Conservation (phyloP, 306 rosid species). For the Herpetospermum pedunculosum region DNA sequence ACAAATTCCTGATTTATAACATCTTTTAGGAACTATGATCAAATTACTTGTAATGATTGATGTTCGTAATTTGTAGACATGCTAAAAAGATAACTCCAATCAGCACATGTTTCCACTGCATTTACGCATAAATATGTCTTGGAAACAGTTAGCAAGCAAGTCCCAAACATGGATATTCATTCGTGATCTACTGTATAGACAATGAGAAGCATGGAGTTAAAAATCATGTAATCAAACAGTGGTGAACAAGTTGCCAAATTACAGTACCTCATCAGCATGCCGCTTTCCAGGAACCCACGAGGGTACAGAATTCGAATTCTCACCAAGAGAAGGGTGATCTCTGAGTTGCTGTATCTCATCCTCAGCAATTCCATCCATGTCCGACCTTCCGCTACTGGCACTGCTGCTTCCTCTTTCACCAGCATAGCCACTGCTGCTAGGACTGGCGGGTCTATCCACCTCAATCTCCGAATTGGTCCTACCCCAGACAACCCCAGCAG, state of each 20-base stretch:
- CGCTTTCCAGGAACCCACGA: constrained; percentile 52
- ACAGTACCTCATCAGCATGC: constrained; percentile 55
- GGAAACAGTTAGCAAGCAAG: neutral
- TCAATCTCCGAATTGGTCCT: constrained; percentile 51
- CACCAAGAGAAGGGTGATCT: constrained; percentile 25
- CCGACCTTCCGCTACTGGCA: constrained; percentile 38
- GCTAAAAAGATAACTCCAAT: too few relatives aligned
- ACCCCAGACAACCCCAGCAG: constrained; percentile 21
- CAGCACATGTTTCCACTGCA: too few relatives aligned
- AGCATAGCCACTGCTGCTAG: constrained; percentile 82
- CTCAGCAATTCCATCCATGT: constrained; percentile 27
- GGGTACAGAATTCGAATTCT: constrained; percentile 27
- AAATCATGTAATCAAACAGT: neutral
- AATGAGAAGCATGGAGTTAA: neutral
- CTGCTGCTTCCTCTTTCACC: constrained; percentile 71
- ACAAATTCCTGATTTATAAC: neutral
- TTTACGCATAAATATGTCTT: too few relatives aligned
- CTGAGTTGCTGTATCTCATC: constrained; percentile 39
- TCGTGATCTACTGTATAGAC: neutral
- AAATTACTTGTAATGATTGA: neutral
- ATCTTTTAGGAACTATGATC: neutral
- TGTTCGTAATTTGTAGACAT: too few relatives aligned
- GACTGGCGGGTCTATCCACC: constrained; percentile 46
- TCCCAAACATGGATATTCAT: neutral
- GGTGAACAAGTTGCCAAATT: neutral